phyloP scores from a whole-genome alignment of 306 rosid genomes.

The Malus fusca region DNA sequence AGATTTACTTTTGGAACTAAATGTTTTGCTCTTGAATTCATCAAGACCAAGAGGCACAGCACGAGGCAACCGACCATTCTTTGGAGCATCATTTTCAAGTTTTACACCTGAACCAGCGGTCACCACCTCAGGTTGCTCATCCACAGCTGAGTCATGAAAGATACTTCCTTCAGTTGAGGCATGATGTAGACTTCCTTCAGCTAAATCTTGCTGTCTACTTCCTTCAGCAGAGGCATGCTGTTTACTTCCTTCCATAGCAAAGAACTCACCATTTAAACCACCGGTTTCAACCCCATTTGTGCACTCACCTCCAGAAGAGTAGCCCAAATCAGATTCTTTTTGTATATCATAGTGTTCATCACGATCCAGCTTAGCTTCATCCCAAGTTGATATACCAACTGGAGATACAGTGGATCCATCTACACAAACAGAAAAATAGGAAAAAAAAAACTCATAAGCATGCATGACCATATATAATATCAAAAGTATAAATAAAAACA shows the following conservation, averaged over 20 bases:
- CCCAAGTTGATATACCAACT: slow-evolving; percentile 40
- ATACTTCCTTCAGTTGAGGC: slow-evolving; percentile 18
- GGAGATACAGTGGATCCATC: slow-evolving; percentile 44
- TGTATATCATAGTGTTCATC: slow-evolving; percentile 21
- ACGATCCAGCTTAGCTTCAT: slow-evolving; percentile 36
- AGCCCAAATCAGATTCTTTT: slow-evolving; percentile 14
- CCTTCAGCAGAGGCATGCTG: background rate
- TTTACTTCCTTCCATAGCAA: slow-evolving; percentile 23
- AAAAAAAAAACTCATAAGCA: slow-evolving; percentile 6
- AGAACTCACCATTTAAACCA: slow-evolving; percentile 22
- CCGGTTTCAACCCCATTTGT: slow-evolving; percentile 19
- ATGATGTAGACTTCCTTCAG: slow-evolving; percentile 20
- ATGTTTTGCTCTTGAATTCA: slow-evolving; percentile 85
- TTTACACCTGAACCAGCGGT: slow-evolving; percentile 25
- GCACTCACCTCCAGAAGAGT: slow-evolving; percentile 23
- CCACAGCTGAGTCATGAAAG: slow-evolving; percentile 12
- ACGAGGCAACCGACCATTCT: slow-evolving; percentile 42
- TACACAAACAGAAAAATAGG: slow-evolving; percentile 21
- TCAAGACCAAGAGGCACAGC: slow-evolving; percentile 78
- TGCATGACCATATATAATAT: background rate
- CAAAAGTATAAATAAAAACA: no score
- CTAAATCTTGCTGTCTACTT: background rate
- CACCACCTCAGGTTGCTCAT: slow-evolving; percentile 30
- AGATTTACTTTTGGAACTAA: slow-evolving; percentile 45
- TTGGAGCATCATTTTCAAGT: slow-evolving; percentile 44